Evolutionary conservation across 306 rosid species (phyloP), one percentile per base, ranked within the genome.

Genomic region (Ammopiptanthus mongolicus): DNA sequence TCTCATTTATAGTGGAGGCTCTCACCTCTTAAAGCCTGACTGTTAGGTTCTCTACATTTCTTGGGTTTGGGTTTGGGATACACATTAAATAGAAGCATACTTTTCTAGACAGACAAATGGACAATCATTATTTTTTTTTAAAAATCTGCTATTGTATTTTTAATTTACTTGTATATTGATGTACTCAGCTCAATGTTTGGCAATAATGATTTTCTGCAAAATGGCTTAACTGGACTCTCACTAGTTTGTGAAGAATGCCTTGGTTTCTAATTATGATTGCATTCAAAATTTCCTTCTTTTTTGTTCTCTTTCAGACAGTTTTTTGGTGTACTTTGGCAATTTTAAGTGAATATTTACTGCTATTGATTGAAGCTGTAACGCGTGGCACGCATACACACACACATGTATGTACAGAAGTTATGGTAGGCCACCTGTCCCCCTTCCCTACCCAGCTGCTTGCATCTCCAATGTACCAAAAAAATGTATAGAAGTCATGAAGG

Each of bases 31-130:
- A 50, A 9, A 39, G 19, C 13, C 71, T 61, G 71, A 18, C 25
- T 73, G 33, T n/a, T 22, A 51, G 22, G 25, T 34, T 56, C 17
- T 59, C 21, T 59, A 28, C 3, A 1, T 55, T 15, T 15, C 59
- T 47, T 69, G 8, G 18, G 48, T 55, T 71, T 64, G 15, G 5
- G 61, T 57, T 82, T 65, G 62, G 50, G 48, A 72, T 65, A 22
- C 48, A 44, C 51, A 70, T 55, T 31, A 15, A 36, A 33, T 46
- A 46, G 69, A 74, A 71, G 47, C 58, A 63, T 13, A 21, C 29
- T 42, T 47, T 25, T 42, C 25, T 36, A 28, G 71, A 58, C 4
- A 46, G 58, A 37, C 15, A 71, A 31, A 9, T 61, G 28, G 51
- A 11, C 56, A 9, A 63, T 22, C 33, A 56, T 71, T 28, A 22